Evolutionary conservation across 192 early-diverging fungal species (phyloP), one percentile per base, ranked within the genome.

Genomic region (Umbelopsis isabellina): DNA sequence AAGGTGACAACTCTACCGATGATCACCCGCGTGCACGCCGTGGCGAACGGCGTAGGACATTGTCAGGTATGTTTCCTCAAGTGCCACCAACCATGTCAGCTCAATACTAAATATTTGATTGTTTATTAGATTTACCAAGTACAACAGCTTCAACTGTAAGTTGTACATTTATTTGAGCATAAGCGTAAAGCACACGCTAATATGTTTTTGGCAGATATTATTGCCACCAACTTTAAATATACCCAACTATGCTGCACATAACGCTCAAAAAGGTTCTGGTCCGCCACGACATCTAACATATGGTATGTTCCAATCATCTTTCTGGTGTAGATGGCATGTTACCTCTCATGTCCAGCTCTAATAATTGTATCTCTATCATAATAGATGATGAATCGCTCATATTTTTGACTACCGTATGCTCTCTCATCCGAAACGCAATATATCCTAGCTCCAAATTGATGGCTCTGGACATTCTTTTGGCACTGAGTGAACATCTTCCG

Each of bases 381-480:
- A 21, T 75, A 88, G 79, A 85, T 22, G 91, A 92, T 55, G 90
- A 85, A n/a, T 86, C 86, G 9, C 75, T 93, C 30, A 85, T 94
- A 46, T 84, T 94, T 51, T 77, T 87, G 2, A 86, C 86, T 0
- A 77, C 91, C 15, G 72, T 94, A 16, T 94, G 88, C 69, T 87
- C 91, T 1, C 75, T 84, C 9, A 78, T 94, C 52, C 75, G 92
- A 51, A 94, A 94, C 49, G 83, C 86, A 2, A 76, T 84, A 11
- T 92, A 88, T 65, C 89, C 92, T 4, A 79, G 87, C 0, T 90
- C 93, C 27, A 89, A 88, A 65, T 68, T 94, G 21, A 82, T 85
- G 65, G 92, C 88, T 0, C 49, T 94, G 41, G 93, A 94, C 73
- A 86, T 94, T 51, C 73, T 93, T 0, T 76, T 94, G 0, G 90